Base-by-base conservation (phyloP, 345 rosid genomes). In the Sapria himalayana region DNA sequence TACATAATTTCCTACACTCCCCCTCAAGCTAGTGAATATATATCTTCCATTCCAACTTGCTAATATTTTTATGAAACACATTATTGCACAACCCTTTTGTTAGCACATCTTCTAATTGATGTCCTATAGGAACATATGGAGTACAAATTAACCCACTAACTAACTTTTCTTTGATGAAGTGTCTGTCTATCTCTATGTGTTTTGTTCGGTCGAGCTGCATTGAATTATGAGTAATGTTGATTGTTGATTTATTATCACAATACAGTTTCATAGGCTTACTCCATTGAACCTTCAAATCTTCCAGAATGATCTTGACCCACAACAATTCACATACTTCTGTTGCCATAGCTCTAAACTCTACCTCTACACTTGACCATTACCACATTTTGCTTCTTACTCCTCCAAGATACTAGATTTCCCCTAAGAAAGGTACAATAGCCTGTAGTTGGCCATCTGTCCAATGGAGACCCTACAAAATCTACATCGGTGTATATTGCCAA, bases 111-210 rank as follows among this genome's bases (percentile, higher is more conserved):
- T 29, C 33, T 29, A 29, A 4, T 29, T 29, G 4, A 29, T 29
- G 11, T 3, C n/a, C n/a, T 29, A 2, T 3, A 9, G 6, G n/a
- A 13, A 29, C 9, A 13, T 9, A 29, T 29, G n/a, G 2, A 29
- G 33, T 29, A 9, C 7, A 29, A 29, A 39, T 39, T 4, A 39
- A 9, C 5, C 14, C 14, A 8, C 43, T 3, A 0, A 19, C 22
- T 21, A 39, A 10, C n/a, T 18, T 39, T 39, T 20, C 25, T 39
- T 39, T 39, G 14, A 39, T 39, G 14, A 39, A 39, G n/a, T 39
- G 24, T 11, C 4, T 16, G n/a, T 39, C 11, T 22, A 24, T 13
- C 5, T 39, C 18, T 4, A 39, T 29, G 13, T 44, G 37, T n/a
- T 31, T 44, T 29, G 19, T 44, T 29, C 25, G 9, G 32, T 44